phyloP scores from a whole-genome alignment of 2,329 filamentous ascomycete genomes.

The Fusarium sp. region DNA sequence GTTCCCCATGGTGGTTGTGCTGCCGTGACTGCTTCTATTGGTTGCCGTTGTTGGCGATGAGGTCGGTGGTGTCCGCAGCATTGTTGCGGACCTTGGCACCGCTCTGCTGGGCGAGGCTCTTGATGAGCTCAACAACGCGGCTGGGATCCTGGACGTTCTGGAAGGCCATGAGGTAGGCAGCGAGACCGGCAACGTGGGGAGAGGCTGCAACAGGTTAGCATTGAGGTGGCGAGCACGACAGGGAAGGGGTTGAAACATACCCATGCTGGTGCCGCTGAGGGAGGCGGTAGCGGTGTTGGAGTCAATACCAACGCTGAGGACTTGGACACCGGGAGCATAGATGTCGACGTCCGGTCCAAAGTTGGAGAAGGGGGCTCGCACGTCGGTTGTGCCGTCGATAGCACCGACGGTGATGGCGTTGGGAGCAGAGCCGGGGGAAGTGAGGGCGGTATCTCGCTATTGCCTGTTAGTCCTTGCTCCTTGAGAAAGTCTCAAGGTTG shows the following conservation, averaged over 20 bases:
- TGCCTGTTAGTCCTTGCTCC: slow-evolving; percentile 13
- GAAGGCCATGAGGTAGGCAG: slow-evolving; percentile 73
- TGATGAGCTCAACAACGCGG: slow-evolving; percentile 60
- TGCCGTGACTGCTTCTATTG: slow-evolving; percentile 36
- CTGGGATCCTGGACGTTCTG: slow-evolving; percentile 58
- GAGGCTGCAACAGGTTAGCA: slow-evolving; percentile 56
- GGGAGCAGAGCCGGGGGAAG: slow-evolving; percentile 66
- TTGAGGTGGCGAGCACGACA: neutral
- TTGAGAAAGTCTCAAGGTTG: neutral
- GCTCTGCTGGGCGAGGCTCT: slow-evolving; percentile 61
- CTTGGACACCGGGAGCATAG: slow-evolving; percentile 66
- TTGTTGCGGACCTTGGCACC: slow-evolving; percentile 59
- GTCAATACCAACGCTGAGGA: slow-evolving; percentile 65
- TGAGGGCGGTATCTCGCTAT: slow-evolving; percentile 60
- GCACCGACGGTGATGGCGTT: slow-evolving; percentile 71
- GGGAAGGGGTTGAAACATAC: slow-evolving; percentile 41
- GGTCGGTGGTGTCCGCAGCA: slow-evolving; percentile 57
- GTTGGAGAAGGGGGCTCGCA: slow-evolving; percentile 68
- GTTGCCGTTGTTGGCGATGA: slow-evolving; percentile 69
- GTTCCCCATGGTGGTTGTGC: slow-evolving; percentile 5
- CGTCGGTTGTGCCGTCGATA: slow-evolving; percentile 63
- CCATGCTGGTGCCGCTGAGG: slow-evolving; percentile 70
- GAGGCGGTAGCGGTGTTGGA: slow-evolving; percentile 57
- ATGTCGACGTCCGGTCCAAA: slow-evolving; percentile 65
- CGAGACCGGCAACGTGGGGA: slow-evolving; percentile 75